Evolutionary conservation across 75 land plant species (phyloP), one percentile per base, ranked within the genome.

Genomic region (Pseudotsuga menziesii): DNA sequence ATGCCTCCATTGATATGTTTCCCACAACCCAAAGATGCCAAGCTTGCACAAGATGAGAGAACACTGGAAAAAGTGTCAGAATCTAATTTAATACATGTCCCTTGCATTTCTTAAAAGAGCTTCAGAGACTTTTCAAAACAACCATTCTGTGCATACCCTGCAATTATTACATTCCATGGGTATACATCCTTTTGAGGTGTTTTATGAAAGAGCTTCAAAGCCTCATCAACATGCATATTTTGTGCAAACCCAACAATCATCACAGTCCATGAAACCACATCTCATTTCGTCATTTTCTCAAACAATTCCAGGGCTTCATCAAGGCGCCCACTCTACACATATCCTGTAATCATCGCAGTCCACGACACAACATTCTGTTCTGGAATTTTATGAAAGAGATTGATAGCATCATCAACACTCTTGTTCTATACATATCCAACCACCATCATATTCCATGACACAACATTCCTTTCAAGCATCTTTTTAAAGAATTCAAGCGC

Each of bases 101-200:
- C 17, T 55, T 57, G 11, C 80, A 78, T 78, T 17, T 56, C 44
- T 26, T 57, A 15, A 54, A 78, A 73, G 20, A 64, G 4, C n/a
- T 54, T 56, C 16, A 78, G 36, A 16, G 80, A 76, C 27, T 41
- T 13, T 17, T 41, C 35, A 3, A 25, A 52, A 11, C 25, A 27
- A 35, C 58, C 77, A 41, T 56, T 52, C 60, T 78, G 76, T 6
- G 77, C 20, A 57, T 48, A 78, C 73, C 48, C 52, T 15, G 75
- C 16, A 20, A 78, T 52, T 7, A 78, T 36, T 56, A 60, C 55
- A 72, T 78, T 78, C 56, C 80, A 78, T 20, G 77, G 27, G 58
- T 56, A 19, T 5, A 32, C 41, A 44, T 80, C 62, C 25, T 36
- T 32, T 9, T 56, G n/a, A 32, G n/a, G 62, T 13, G 61, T 57